Base-by-base conservation (phyloP, 192 early-diverging fungal genomes). In the Backusella tuberculispora region DNA sequence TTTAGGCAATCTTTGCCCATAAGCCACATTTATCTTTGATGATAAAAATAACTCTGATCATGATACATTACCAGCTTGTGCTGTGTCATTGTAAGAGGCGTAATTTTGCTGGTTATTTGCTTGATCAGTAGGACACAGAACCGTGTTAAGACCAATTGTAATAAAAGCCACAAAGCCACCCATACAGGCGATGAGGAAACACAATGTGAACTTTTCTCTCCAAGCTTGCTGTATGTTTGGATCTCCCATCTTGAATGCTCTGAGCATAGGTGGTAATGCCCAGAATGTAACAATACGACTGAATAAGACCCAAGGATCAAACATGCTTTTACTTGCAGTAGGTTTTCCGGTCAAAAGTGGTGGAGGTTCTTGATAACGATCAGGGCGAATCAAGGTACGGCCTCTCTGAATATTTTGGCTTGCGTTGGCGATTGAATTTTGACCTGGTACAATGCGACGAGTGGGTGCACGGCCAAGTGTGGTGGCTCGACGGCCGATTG, bases 101-200 rank as follows among this genome's bases (percentile, higher is more conserved):
- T 88, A 90, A 48, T 81, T 83, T 69, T 79, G 74, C 38, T 86
- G 87, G 40, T 76, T 83, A 47, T 88, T 80, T 19, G 87, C 71
- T 38, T 78, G 76, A 13, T 72, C 68, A 24, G 85, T 47, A 10
- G 90, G 91, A 74, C 92, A 94, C 69, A 92, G 83, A 19, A 90
- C 80, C 24, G 80, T 77, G 6, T 86, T 65, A 48, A 94, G 81
- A 56, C 92, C 92, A 56, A 98, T 87, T 14, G 94, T 96, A 69
- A 96, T 75, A 80, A 96, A 98, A 40, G 93, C 93, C 26, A 96
- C 88, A 24, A 86, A 78, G 5, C 84, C 88, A 85, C 95, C 93
- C 78, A 95, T 83, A 42, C 93, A 73, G 15, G 89, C 72, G 65
- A 96, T 95, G 69, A 98, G 90, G 60, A 92, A 88, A 78, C 94